Evolutionary conservation across 2,329 filamentous ascomycete genomes (phyloP).

Genomic region (Helicocarpus griseus): DNA sequence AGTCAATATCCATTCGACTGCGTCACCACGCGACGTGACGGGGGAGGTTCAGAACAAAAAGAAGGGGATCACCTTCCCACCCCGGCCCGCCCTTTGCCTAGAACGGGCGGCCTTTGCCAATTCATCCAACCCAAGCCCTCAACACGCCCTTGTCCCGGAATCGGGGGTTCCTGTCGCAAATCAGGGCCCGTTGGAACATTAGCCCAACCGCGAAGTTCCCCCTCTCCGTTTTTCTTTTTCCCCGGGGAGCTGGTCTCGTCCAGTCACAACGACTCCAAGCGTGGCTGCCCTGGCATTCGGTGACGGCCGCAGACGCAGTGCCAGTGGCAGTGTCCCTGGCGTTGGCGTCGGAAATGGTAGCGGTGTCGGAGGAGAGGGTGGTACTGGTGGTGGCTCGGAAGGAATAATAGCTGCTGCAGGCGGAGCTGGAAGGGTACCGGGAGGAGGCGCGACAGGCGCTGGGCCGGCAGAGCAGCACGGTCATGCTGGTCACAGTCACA

Average conservation of each 20-base stretch:
- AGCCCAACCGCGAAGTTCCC: background rate
- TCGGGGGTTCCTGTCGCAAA: too few species aligned
- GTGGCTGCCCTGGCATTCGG: slow-evolving; percentile 12
- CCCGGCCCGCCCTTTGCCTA: background rate
- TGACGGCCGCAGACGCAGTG: slow-evolving; percentile 11
- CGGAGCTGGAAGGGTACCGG: background rate
- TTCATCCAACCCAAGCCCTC: too few species aligned
- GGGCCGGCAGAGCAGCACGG: background rate
- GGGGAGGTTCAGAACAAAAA: background rate
- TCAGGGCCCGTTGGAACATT: background rate
- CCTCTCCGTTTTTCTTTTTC: background rate
- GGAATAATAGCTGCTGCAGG: background rate
- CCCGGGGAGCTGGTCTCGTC: background rate
- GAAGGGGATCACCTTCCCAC: background rate
- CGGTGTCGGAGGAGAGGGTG: slow-evolving; percentile 11
- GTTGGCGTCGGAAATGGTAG: slow-evolving; percentile 9
- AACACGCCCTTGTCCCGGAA: too few species aligned
- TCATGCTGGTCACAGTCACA: too few species aligned
- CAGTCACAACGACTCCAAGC: slow-evolving; percentile 7
- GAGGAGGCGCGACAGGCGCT: background rate
- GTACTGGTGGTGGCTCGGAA: slow-evolving; percentile 4
- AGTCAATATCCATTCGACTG: background rate
- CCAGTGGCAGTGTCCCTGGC: slow-evolving; percentile 8
- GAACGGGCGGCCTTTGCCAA: background rate
- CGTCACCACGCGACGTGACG: background rate